These are phyloP conservation scores for Sarcodon sp. DNA, from an alignment of 768 basidiomycete genomes.

Conservation along the genomic window DNA sequence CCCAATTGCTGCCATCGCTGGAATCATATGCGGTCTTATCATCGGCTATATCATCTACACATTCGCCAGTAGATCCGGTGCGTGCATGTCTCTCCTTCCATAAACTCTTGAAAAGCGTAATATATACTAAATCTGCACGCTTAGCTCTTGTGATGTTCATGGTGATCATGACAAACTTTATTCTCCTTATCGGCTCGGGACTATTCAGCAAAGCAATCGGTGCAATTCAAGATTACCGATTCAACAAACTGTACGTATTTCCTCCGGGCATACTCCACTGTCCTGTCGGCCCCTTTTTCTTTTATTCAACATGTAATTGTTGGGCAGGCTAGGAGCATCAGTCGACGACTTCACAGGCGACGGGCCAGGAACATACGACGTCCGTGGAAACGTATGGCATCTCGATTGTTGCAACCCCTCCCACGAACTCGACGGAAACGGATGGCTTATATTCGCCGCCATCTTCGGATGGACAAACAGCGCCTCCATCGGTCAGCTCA, in stretches of 20 bases:
- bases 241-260: constrained; percentile 32
- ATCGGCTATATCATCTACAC: constrained; percentile 71
- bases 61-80: constrained; percentile 65
- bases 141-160: constrained; percentile 78
- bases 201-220: constrained; percentile 75
- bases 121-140: neutral
- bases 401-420: constrained; percentile 69
- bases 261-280: neutral
- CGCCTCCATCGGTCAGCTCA: constrained; percentile 40
- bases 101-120: too few relatives aligned
- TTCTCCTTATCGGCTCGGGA: constrained; percentile 90
- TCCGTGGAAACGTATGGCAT: constrained; percentile 82
- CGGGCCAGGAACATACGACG: constrained; percentile 78
- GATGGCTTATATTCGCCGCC: constrained; percentile 77
- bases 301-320: neutral
- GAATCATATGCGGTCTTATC: constrained; percentile 63
- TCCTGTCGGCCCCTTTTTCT: neutral
- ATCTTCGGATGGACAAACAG: constrained; percentile 86
- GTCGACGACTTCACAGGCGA: constrained; percentile 52
- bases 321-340: constrained; percentile 46
- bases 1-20: constrained; percentile 83
- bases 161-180: constrained; percentile 80
- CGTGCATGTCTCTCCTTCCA: constrained; percentile 10
- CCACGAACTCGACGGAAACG: constrained; percentile 31
- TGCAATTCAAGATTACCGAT: constrained; percentile 58